Conservation (phyloP, 164 flowering plant species). For the Litsea cubeba region DNA sequence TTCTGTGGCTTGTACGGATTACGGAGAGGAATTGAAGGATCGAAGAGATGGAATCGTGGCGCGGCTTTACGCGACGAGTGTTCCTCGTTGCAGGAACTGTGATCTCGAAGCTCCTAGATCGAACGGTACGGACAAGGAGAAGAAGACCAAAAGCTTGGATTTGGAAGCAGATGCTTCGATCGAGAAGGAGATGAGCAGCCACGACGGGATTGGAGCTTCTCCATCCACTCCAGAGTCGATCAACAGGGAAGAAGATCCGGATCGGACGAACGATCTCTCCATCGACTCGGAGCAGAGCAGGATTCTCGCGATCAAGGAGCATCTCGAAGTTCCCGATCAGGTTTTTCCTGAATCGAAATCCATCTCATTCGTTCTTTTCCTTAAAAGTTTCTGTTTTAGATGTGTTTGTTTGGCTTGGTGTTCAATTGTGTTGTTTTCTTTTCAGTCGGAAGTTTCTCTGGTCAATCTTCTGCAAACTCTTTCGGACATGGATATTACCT, state of each 20-base stretch:
- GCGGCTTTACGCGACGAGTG: slow-evolving; percentile 39
- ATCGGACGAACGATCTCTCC: slow-evolving; percentile 13
- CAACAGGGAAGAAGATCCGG: slow-evolving; percentile 8
- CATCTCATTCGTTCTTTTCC: not conserved
- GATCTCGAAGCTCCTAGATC: slow-evolving; percentile 10
- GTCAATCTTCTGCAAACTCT: slow-evolving; percentile 67
- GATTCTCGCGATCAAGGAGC: slow-evolving; percentile 62
- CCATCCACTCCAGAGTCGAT: slow-evolving; percentile 32
- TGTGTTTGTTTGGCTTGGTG: not conserved
- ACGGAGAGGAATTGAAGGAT: slow-evolving; percentile 48
- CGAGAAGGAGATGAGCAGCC: slow-evolving; percentile 10
- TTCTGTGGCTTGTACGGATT: slow-evolving; percentile 61
- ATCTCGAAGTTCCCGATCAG: slow-evolving; percentile 82
- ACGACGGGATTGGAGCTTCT: slow-evolving; percentile 17
- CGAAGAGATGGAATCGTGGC: slow-evolving; percentile 79
- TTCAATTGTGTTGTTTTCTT: not conserved
- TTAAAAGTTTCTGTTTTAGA: not conserved
- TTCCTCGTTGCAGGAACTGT: slow-evolving; percentile 40
- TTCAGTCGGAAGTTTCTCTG: slow-evolving; percentile 64
- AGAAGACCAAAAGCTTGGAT: not conserved
- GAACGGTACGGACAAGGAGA: slow-evolving; percentile 11
- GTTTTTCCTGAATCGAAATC: slow-evolving; percentile 21
- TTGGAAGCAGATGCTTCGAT: not conserved
- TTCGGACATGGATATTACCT: slow-evolving; percentile 93
- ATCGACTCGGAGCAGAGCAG: slow-evolving; percentile 51